Evolutionary conservation across 2,329 filamentous ascomycete species (phyloP), one percentile per base, ranked within the genome.

Genomic region (Atkinsonella hypoxylon): DNA sequence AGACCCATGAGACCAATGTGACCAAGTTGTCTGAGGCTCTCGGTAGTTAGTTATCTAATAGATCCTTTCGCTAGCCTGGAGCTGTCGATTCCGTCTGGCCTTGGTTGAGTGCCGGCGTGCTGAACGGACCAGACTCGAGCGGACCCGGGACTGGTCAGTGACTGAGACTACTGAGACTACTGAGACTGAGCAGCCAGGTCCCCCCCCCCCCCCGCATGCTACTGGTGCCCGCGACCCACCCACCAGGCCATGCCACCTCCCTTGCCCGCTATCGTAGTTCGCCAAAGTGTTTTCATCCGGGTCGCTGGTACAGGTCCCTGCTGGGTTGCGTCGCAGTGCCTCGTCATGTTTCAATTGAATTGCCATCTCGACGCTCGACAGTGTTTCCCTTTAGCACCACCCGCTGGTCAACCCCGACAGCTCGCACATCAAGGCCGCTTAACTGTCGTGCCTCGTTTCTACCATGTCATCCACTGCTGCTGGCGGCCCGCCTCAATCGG

Each of bases 401-500:
- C 47, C 49, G 50, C 50, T 50, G 54, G 54, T 54, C 53, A 52
- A 56, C 56, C 53, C 20, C 48, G 50, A 47, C 43, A 41, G 49
- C 48, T 42, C 46, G 47, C 47, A 48, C 31, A 45, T 20, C 18
- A 15, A 36, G 49, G 43, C 47, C 49, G 38, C 46, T 51, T 44
- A 42, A 44, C 47, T 46, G 46, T 46, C 48, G 51, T 44, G 48
- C 40, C 40, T 39, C 42, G 45, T 51, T 34, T 53, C 55, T 53
- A 63, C 56, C 57, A 73, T 73, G 70, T 70, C 70, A 50, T 70
- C 70, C 51, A 60, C 63, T 51, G 58, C 62, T 51, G 59, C 63
- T 50, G 60, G 58, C 54, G 65, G 68, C 56, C 60, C 67, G 49
- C 61, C 60, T 47, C 65, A 67, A 57, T 57, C 61, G 56, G 56